Percentiles rank a stretch among this genome's conserved stretches.
Evolutionary conservation across 257 asterid species (phyloP).

Genomic region (Fraxinus quadrangulata): DNA sequence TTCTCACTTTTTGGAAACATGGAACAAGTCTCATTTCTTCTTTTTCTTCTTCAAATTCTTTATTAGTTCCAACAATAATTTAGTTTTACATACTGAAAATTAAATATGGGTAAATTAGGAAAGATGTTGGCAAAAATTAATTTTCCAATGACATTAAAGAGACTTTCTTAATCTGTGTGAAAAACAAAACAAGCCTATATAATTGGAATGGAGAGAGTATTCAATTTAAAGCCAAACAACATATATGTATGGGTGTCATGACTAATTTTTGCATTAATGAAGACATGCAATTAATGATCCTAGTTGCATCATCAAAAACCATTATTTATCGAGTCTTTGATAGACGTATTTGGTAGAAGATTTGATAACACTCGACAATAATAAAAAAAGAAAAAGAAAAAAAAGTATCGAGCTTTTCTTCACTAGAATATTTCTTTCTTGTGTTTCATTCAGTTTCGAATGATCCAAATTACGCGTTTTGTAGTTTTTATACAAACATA

Average conservation of each 20-base stretch:
- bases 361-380: neutral
- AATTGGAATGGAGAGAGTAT: no score
- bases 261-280: neutral
- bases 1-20: no score
- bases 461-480: no score
- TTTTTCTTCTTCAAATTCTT: no score
- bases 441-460: neutral
- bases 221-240: neutral
- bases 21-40: no score
- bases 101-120: no score
- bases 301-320: neutral
- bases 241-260: neutral
- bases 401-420: neutral
- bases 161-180: no score
- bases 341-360: neutral
- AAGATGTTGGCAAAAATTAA: no score
- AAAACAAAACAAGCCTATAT: no score
- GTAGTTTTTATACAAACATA: constrained; percentile 24
- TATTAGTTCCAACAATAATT: no score
- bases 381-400: neutral
- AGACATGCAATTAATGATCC: neutral
- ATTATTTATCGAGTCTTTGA: neutral
- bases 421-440: neutral
- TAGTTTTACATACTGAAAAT: no score
- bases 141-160: no score